Evolutionary conservation across 352 stramenopile species (phyloP).

Genomic region (Aphanomyces stellatus): DNA sequence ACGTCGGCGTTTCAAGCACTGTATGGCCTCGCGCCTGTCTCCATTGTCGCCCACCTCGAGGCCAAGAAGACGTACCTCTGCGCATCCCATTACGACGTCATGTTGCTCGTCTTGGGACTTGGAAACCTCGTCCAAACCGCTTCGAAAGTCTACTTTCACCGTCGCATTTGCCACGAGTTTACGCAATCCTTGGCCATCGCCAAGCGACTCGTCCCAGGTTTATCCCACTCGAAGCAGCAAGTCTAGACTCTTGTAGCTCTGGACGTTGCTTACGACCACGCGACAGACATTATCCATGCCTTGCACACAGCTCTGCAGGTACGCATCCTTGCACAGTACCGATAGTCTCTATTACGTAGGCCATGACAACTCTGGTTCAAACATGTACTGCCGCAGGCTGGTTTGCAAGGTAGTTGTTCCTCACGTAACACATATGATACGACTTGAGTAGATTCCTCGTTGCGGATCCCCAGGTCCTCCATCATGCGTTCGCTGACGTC

Average conservation of each 20-base stretch:
- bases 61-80: conserved; percentile 23
- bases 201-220: background rate
- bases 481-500: background rate
- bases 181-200: background rate
- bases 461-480: background rate
- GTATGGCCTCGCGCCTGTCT: conserved; percentile 5
- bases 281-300: background rate
- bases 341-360: background rate
- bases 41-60: conserved; percentile 22
- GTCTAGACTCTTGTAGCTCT: conserved; percentile 2
- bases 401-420: background rate
- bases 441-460: conserved; percentile 3
- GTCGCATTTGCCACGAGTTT: background rate
- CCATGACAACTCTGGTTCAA: background rate
- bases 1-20: conserved; percentile 12
- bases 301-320: background rate
- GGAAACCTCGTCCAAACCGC: conserved; percentile 19
- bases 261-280: background rate
- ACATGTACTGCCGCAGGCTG: background rate
- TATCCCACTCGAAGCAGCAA: background rate
- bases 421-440: no score
- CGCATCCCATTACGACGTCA: conserved; percentile 39
- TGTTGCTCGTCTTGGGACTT: conserved; percentile 39
- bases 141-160: background rate
- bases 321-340: background rate